Evolutionary conservation across 371 early-diverging fungal species (phyloP).

Genomic region (Batrachochytrium dendrobatidis): DNA sequence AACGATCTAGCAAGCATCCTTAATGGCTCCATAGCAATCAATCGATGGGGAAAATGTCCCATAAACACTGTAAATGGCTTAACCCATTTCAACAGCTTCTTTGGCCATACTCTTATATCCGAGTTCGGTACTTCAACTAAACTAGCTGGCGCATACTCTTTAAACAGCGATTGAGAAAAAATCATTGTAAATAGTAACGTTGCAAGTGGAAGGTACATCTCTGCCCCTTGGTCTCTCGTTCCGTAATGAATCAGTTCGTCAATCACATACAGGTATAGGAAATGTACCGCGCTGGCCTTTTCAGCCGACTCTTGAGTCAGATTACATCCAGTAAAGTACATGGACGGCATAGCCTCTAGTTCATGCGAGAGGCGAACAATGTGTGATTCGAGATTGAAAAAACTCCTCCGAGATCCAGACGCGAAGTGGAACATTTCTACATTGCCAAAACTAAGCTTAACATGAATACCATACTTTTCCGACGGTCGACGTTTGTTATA

Average conservation of each 20-base stretch:
- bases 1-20: background rate
- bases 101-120: slow-evolving; percentile 27
- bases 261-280: slow-evolving; percentile 56
- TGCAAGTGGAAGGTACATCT: slow-evolving; percentile 55
- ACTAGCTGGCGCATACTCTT: slow-evolving; percentile 15
- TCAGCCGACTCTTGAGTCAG: slow-evolving; percentile 15
- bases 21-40: slow-evolving; percentile 30
- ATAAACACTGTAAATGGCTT: slow-evolving; percentile 34
- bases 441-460: slow-evolving; percentile 57
- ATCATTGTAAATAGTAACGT: slow-evolving; percentile 44
- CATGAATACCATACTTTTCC: slow-evolving; percentile 52
- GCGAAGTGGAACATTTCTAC: slow-evolving; percentile 52
- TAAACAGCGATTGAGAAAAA: slow-evolving; percentile 17
- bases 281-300: slow-evolving; percentile 45
- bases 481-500: slow-evolving; percentile 56
- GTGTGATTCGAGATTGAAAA: slow-evolving; percentile 49
- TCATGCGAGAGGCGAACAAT: slow-evolving; percentile 49
- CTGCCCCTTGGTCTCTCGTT: slow-evolving; percentile 57
- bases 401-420: slow-evolving; percentile 51
- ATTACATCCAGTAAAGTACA: slow-evolving; percentile 3
- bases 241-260: slow-evolving; percentile 61
- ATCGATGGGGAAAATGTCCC: slow-evolving; percentile 38
- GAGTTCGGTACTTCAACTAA: slow-evolving; percentile 1
- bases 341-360: slow-evolving; percentile 21
- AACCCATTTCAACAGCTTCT: slow-evolving; percentile 29